Conservation (phyloP, 768 basidiomycete genomes). For the Saitozyma podzolica region DNA sequence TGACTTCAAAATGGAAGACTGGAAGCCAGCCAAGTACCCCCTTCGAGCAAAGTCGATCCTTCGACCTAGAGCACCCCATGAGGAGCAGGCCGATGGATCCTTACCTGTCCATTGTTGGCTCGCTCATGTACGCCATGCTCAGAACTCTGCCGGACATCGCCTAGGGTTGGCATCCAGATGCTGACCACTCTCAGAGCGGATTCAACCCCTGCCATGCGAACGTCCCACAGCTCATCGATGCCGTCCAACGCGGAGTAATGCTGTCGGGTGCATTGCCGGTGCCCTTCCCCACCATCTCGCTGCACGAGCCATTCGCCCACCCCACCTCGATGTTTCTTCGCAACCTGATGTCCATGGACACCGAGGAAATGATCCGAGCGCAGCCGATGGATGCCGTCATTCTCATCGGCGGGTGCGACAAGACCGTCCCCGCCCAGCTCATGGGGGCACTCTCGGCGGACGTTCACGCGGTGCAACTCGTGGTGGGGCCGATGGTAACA, state of each 20-base stretch:
- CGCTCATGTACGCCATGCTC: too few species aligned
- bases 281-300: constrained; percentile 39
- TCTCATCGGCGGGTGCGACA: constrained; percentile 36
- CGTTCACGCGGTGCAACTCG: constrained; percentile 36
- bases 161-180: too few species aligned
- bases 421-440: constrained; percentile 49
- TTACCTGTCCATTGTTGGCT: too few species aligned
- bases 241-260: constrained; percentile 39
- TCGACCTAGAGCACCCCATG: too few species aligned
- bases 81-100: too few species aligned
- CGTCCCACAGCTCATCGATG: constrained; percentile 28
- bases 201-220: constrained; percentile 47
- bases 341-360: constrained; percentile 46
- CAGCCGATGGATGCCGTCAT: constrained; percentile 46
- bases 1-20: too few species aligned
- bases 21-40: too few species aligned
- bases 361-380: constrained; percentile 44
- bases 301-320: constrained; percentile 39
- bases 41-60: too few species aligned
- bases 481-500: constrained; percentile 41
- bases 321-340: constrained; percentile 42
- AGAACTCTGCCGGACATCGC: too few species aligned
- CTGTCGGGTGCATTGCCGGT: constrained; percentile 34
- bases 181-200: constrained; percentile 28
- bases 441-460: constrained; percentile 44